A percentile compares a stretch with the other conserved stretches of the same genome.
These are phyloP conservation scores for Adenanthera pavonina DNA, from an alignment of 306 rosid species.

Conservation along the genomic window DNA sequence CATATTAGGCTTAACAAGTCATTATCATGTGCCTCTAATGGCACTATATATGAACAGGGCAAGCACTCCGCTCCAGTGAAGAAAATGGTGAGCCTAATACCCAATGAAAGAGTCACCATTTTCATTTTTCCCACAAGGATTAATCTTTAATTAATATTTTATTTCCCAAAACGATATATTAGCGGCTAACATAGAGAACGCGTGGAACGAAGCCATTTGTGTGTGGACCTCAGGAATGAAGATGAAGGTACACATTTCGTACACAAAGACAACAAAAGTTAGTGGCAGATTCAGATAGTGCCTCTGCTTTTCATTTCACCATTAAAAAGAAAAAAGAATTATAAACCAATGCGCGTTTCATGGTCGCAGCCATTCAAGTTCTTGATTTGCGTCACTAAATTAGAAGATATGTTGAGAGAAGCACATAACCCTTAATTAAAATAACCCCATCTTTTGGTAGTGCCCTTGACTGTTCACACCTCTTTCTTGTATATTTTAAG, in stretches of 20 bases:
- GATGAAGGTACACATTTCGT: constrained; percentile 49
- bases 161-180: constrained; percentile 9
- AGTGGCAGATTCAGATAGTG: neutral
- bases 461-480: neutral
- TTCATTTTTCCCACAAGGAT: neutral
- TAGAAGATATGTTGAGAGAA: neutral
- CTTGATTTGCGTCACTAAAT: neutral
- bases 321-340: neutral
- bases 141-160: neutral
- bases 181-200: constrained; percentile 41
- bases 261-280: constrained; percentile 32
- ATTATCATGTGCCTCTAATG: constrained; percentile 17
- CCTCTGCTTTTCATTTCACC: constrained; percentile 1
- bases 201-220: constrained; percentile 38
- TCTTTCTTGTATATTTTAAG: neutral
- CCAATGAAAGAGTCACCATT: no score
- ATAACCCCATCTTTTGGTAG: constrained; percentile 7
- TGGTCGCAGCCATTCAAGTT: neutral
- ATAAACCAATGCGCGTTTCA: constrained; percentile 31
- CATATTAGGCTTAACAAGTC: neutral
- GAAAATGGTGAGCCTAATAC: no score
- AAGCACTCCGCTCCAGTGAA: neutral
- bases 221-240: neutral
- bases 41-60: constrained; percentile 7
- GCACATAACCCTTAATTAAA: neutral